Conservation (phyloP, 2,329 filamentous ascomycete genomes). For the Exophiala sp. region DNA sequence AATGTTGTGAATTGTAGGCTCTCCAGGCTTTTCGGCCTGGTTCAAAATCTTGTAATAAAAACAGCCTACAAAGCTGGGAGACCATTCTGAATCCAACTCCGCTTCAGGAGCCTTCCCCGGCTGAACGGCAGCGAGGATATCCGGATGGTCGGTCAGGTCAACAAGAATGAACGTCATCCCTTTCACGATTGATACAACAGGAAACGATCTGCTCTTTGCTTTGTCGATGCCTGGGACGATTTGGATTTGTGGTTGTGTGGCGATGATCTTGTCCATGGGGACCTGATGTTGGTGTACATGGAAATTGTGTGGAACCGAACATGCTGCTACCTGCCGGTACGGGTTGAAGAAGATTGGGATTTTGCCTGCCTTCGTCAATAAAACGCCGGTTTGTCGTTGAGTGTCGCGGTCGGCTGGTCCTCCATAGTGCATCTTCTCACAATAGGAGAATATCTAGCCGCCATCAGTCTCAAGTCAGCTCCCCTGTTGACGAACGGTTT, state of each 20-base stretch:
- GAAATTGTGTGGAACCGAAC: conserved; percentile 64
- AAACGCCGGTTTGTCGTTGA: conserved; percentile 24
- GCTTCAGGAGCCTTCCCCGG: conserved; percentile 29
- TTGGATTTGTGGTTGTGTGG: conserved; percentile 29
- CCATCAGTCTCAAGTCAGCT: neutral
- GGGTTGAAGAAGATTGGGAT: conserved; percentile 43
- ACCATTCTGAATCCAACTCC: conserved; percentile 33
- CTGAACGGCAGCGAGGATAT: conserved; percentile 27
- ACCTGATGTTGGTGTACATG: conserved; percentile 53
- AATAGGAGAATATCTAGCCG: conserved; percentile 14
- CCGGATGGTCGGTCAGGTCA: conserved; percentile 31
- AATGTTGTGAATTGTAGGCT: conserved; percentile 32
- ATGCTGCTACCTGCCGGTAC: conserved; percentile 49
- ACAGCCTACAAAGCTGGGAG: conserved; percentile 30
- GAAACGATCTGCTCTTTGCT: conserved; percentile 36
- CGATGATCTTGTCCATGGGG: conserved; percentile 30
- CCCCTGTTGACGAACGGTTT: neutral
- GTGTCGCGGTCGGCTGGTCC: conserved; percentile 19
- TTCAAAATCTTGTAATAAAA: conserved; percentile 33
- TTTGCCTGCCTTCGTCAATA: conserved; percentile 41
- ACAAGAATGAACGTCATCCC: conserved; percentile 58
- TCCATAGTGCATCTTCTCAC: conserved; percentile 14
- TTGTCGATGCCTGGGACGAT: conserved; percentile 29
- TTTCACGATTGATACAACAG: conserved; percentile 62
- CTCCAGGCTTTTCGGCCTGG: conserved; percentile 26